phyloP scores from a whole-genome alignment of 2,329 filamentous ascomycete species.

The Decorospora gaudefroyi region DNA sequence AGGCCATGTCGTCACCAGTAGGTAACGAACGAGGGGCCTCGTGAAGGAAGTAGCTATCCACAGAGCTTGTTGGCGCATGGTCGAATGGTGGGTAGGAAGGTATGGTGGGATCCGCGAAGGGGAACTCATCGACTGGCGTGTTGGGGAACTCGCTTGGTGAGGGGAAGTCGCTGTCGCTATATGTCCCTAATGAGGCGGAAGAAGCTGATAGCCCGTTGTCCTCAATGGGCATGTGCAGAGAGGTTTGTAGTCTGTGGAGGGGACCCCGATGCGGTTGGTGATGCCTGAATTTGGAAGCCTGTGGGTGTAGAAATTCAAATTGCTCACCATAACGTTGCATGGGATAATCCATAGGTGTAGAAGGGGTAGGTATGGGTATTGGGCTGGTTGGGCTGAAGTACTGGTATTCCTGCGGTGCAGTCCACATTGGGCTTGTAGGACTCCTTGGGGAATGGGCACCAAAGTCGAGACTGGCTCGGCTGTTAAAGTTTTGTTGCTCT shows the following conservation, averaged over 20 bases:
- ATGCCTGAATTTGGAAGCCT: conserved; percentile 46
- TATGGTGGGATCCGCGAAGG: conserved; percentile 49
- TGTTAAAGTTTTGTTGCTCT: conserved; percentile 33
- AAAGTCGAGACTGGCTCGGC: conserved; percentile 43
- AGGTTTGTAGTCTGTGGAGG: conserved; percentile 51
- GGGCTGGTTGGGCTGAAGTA: conserved; percentile 47
- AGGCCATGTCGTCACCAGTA: conserved; percentile 50
- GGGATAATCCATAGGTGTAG: conserved; percentile 46
- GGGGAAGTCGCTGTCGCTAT: conserved; percentile 54
- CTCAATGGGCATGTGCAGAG: conserved; percentile 49
- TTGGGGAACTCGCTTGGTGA: conserved; percentile 55
- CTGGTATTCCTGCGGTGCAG: conserved; percentile 45
- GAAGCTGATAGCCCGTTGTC: conserved; percentile 52
- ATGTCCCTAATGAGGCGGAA: conserved; percentile 53
- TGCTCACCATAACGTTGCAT: conserved; percentile 48
- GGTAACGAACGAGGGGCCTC: conserved; percentile 46
- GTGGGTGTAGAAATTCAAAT: conserved; percentile 43
- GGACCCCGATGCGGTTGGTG: conserved; percentile 47
- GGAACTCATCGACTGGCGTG: conserved; percentile 53
- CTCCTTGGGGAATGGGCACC: conserved; percentile 42
- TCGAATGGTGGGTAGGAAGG: conserved; percentile 44
- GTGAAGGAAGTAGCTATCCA: conserved; percentile 45
- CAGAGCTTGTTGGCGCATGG: conserved; percentile 45
- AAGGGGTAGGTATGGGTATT: conserved; percentile 48
- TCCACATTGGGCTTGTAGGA: conserved; percentile 46